Evolutionary conservation across 2,329 filamentous ascomycete species (phyloP).

Genomic region (Peltaster fructicola): DNA sequence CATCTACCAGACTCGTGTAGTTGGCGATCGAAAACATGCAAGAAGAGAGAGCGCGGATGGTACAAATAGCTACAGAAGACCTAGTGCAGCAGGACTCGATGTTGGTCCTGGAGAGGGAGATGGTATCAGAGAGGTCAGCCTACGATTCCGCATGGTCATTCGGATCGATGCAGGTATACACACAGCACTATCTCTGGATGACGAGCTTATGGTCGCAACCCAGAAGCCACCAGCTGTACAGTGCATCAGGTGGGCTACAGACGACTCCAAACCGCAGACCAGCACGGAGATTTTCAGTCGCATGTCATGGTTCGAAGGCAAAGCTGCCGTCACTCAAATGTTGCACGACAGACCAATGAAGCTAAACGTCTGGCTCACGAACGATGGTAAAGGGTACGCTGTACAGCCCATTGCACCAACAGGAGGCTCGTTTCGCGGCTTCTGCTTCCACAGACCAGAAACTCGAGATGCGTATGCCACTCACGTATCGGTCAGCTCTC

Average conservation of each 20-base stretch:
- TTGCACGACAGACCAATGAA: constrained; percentile 94
- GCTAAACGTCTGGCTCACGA: constrained; percentile 78
- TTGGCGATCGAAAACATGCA: constrained; percentile 30
- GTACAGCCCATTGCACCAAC: constrained; percentile 42
- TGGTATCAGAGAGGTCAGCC: constrained; percentile 68
- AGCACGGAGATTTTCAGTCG: constrained; percentile 77
- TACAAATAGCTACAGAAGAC: constrained; percentile 12
- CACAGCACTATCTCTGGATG: constrained; percentile 72
- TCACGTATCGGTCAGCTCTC: constrained; percentile 73
- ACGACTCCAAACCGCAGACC: constrained; percentile 65
- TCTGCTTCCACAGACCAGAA: constrained; percentile 71
- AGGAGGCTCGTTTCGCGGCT: constrained; percentile 62
- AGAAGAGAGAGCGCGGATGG: constrained; percentile 32
- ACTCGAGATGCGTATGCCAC: constrained; percentile 42
- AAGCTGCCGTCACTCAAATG: constrained; percentile 62
- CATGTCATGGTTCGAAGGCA: constrained; percentile 73
- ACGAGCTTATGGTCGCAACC: constrained; percentile 83
- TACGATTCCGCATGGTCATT: constrained; percentile 94
- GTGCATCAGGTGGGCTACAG: constrained; percentile 86
- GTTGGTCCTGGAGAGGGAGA: constrained; percentile 61
- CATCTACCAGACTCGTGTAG: constrained; percentile 72
- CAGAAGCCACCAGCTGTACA: constrained; percentile 85
- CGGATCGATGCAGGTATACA: constrained; percentile 92
- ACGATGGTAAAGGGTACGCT: constrained; percentile 73
- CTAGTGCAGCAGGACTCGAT: constrained; percentile 13